Base-by-base conservation (phyloP, 176 grass and related monocot genomes). In the Zizania latifolia region DNA sequence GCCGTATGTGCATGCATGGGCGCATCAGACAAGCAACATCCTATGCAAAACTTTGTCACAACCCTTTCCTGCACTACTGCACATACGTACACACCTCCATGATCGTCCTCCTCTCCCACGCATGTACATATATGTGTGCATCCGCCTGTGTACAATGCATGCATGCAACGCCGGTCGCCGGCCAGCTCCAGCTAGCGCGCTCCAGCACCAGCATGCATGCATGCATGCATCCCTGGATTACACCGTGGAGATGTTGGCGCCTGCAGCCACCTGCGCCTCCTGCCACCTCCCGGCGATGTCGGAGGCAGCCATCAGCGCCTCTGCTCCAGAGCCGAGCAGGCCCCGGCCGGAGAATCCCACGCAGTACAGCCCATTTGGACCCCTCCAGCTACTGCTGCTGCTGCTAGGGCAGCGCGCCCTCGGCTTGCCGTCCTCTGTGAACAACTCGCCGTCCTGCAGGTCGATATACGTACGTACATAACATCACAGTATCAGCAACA, bases 281-380 rank as follows among this genome's bases (percentile, higher is more conserved):
- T 88, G 81, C 89, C 88, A 94, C 11, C 57, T 87, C 65, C 73
- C 81, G 81, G 91, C 86, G 90, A 98, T 87, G 78, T 92, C 91
- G 77, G 78, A 67, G 70, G 89, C 91, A 38, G 83, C 78, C 32
- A 64, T 72, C 64, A 90, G 65, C 24, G 95, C 91, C 48, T 98
- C 95, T 8, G 69, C 65, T 45, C 95, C 81, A 57, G 86, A 65
- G 77, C 95, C 95, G 68, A 87, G 89, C 29, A 98, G 84, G 43
- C 95, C 95, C 59, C 50, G 79, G 46, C 91, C 89, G 62, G 91
- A 90, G 89, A 98, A 94, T 21, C 95, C 95, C 51, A 92, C 86
- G 40, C 78, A 76, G 86, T 98, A 98, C 65, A 98, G 62, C 6
- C 95, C 95, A 27, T 94, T 79, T 55, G 88, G 72, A 50, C 89